Base-by-base conservation (phyloP, 495 filamentous ascomycete genomes). In the Barbatosphaeria neglecta region DNA sequence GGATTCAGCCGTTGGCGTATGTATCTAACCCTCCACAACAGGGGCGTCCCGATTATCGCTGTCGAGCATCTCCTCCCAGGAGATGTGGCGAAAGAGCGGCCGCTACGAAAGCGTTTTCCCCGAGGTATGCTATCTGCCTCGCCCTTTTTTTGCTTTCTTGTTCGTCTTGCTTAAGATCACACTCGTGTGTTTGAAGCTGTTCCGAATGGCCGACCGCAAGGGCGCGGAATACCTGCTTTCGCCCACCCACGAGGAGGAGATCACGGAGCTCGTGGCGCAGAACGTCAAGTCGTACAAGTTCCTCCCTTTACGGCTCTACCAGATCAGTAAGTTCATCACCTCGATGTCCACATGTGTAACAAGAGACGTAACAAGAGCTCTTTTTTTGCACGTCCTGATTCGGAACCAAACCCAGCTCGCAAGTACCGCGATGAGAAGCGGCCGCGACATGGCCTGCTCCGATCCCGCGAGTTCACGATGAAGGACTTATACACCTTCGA, bases 401-500 rank as follows among this genome's bases (percentile, higher is more conserved):
- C 4, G 19, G 10, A 3, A 4, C n/a, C 37, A 17, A 18, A 25
- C 9, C 13, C 22, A 87, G 83, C 86, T 6, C 77, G 90, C 37
- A 98, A 98, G 65, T 98, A 95, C 56, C 80, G 92, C 41, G 90
- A 98, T 67, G 92, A 98, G 57, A 74, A 79, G 33, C 75, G 92
- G 20, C 92, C 93, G 6, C 73, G 92, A 28, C 84, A 94, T 52
- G 93, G 92, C 11, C 71, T 97, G 2, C 73, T 98, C 10, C 81
- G 92, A n/a, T 84, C 87, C 0, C 80, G 86, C 49, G 92, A 98
- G 54, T 98, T 98, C 54, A 64, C 87, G 45, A 98, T 98, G 92
- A 98, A 98, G 65, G 92, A 98, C 62, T 76, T 98, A 1, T 98
- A 98, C 58, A 97, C 93, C 0, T 98, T 98, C 54, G 92, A 98